A percentile compares a stretch with the other conserved stretches of the same genome.
Evolutionary conservation across 1,284 basidiomycete genomes (phyloP).

Genomic region (Puccinia horiana): DNA sequence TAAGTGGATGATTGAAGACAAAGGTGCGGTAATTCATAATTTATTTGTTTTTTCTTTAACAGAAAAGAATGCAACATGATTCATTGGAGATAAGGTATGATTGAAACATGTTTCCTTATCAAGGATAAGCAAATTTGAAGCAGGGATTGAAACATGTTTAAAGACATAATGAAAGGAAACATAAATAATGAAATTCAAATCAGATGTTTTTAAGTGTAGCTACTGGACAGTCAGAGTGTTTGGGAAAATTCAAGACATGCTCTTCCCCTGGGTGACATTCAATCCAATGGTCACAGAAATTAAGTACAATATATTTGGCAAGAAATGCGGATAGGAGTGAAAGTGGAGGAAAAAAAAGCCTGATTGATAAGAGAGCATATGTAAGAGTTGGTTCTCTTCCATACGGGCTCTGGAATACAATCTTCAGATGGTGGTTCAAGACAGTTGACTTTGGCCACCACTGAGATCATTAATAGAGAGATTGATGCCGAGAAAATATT

Average conservation of each 20-base stretch:
- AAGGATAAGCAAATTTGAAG: no score
- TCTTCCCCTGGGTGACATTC: not conserved
- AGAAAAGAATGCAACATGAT: no score
- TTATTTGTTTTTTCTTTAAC: no score
- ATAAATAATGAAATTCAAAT: not conserved
- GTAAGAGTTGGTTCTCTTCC: conserved; percentile 19
- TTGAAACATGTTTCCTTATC: no score
- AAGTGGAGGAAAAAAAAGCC: not conserved
- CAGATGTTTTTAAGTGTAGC: not conserved
- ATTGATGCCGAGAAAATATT: not conserved
- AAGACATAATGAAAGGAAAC: no score
- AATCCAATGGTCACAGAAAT: conserved; percentile 5
- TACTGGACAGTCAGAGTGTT: not conserved
- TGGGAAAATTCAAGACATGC: not conserved
- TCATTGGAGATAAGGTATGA: no score
- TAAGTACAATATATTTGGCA: conserved; percentile 8
- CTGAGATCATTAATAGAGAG: not conserved
- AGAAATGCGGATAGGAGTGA: not conserved
- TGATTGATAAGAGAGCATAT: not conserved
- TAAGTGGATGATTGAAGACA: no score
- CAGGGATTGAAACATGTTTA: no score
- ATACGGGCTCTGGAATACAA: not conserved
- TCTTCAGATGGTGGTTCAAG: not conserved
- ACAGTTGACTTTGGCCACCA: not conserved
- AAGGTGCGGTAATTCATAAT: no score